Base-by-base conservation (phyloP, 2,329 filamentous ascomycete genomes). In the Fonsecaea multimorphosa region DNA sequence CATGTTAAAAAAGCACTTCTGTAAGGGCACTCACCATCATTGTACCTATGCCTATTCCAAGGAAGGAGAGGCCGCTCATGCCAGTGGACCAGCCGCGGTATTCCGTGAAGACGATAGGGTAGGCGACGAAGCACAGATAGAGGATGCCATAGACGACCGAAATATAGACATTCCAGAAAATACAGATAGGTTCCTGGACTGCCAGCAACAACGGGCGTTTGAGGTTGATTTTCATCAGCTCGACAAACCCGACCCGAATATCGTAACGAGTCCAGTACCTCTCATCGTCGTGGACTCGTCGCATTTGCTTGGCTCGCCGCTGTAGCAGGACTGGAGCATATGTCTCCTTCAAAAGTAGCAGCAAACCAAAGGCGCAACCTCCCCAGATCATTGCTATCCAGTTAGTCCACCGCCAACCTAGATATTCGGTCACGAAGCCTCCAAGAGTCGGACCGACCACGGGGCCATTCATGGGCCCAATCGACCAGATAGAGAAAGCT, bases 101-200 rank as follows among this genome's bases (percentile, higher is more conserved):
- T 46, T 89, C 82, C 11, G 84, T 82, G 78, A 95, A 97, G 64
- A 96, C 90, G 65, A 96, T 90, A 0, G 93, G 93, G 76, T 96
- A 96, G 12, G 91, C 92, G 16, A 96, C 89, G 79, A 97, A 97
- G 78, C 92, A 96, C 34, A 97, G 87, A 74, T 95, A 95, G 1
- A 97, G 82, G 46, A 96, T 92, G 19, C 88, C 91, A 76, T 97
- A 97, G 38, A 96, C 87, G 44, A 96, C 81, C 0, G 91, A 86
- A 68, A 90, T 86, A 71, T 90, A 90, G 36, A 88, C 76, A 73
- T 90, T 86, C 87, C 87, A 94, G 75, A 88, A 88, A 32, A 93
- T 90, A 80, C 91, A 93, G 63, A 97, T 97, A 0, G 93, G 93
- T 72, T 97, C 93, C 0, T 88, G 92, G 52, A 89, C 85, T 16